Percentiles rank a stretch among this genome's conserved stretches.
These are phyloP conservation scores for Bocquillonia castaneifolia DNA, from an alignment of 441 rosid genomes.

Conservation along the genomic window DNA sequence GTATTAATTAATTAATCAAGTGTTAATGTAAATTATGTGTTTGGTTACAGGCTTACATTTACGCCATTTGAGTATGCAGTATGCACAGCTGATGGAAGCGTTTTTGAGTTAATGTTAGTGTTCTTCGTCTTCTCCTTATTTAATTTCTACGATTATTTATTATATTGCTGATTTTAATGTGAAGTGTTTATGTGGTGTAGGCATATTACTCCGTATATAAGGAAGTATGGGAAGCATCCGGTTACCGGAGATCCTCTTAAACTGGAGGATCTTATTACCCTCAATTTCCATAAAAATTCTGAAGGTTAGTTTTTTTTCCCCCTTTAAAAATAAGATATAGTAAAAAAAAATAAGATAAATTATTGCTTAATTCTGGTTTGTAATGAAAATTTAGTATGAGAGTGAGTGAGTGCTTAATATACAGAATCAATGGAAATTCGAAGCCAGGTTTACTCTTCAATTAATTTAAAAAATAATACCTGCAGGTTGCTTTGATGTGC, in stretches of 20 bases:
- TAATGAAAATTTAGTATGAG: too few relatives aligned
- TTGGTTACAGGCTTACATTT: conserved; percentile 69
- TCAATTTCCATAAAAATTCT: conserved; percentile 73
- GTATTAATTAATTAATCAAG: conserved; percentile 1
- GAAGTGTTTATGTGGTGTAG: conserved; percentile 36
- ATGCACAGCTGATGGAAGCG: conserved; percentile 79
- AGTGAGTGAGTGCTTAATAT: too few relatives aligned
- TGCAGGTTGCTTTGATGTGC: too few relatives aligned
- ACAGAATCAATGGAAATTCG: too few relatives aligned
- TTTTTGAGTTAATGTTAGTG: conserved; percentile 76
- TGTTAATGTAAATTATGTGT: conserved; percentile 4
- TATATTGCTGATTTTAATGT: background rate
- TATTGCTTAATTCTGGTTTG: too few relatives aligned
- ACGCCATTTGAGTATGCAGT: conserved; percentile 78
- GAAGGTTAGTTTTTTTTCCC: conserved; percentile 45
- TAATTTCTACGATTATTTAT: background rate
- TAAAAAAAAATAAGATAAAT: too few relatives aligned
- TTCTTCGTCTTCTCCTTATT: background rate
- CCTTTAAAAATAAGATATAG: too few relatives aligned
- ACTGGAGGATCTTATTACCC: conserved; percentile 67
- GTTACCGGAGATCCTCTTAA: conserved; percentile 71
- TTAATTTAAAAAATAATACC: too few relatives aligned
- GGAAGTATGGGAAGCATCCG: conserved; percentile 82
- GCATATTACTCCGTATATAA: conserved; percentile 67
- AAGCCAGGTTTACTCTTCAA: too few relatives aligned